Evolutionary conservation across 371 early-diverging fungal genomes (phyloP).

Genomic region (Mucor velutinosus): DNA sequence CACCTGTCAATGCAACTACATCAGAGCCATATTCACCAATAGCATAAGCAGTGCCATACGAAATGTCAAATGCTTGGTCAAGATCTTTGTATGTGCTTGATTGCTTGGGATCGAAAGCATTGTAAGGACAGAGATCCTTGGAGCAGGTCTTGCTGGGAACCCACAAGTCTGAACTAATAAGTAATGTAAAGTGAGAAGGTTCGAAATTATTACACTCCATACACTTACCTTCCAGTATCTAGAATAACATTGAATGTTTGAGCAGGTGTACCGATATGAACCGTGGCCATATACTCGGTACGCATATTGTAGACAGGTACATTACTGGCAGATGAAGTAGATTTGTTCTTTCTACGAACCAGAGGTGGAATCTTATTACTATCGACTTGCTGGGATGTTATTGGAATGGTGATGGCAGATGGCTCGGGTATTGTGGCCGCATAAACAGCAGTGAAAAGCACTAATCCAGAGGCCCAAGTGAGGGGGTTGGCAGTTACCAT

Average conservation of each 20-base stretch:
- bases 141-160: constrained; percentile 13
- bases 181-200: constrained; percentile 8
- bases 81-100: constrained; percentile 17
- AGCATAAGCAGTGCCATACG: constrained; percentile 20
- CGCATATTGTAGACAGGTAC: not conserved
- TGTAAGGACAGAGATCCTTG: not conserved
- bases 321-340: no score
- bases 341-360: no score
- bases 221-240: not conserved
- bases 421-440: no score
- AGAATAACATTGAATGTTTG: not conserved
- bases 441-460: no score
- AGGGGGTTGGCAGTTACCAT: no score
- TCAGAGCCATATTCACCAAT: constrained; percentile 47
- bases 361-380: no score
- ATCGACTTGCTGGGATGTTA: no score
- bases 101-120: constrained; percentile 6
- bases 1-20: constrained; percentile 41
- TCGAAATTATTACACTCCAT: not conserved
- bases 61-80: constrained; percentile 6
- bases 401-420: no score
- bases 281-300: not conserved
- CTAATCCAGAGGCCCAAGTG: no score
- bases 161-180: constrained; percentile 36
- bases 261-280: not conserved